Base-by-base conservation (phyloP, 116 monocot genomes). In the Zostera marina region DNA sequence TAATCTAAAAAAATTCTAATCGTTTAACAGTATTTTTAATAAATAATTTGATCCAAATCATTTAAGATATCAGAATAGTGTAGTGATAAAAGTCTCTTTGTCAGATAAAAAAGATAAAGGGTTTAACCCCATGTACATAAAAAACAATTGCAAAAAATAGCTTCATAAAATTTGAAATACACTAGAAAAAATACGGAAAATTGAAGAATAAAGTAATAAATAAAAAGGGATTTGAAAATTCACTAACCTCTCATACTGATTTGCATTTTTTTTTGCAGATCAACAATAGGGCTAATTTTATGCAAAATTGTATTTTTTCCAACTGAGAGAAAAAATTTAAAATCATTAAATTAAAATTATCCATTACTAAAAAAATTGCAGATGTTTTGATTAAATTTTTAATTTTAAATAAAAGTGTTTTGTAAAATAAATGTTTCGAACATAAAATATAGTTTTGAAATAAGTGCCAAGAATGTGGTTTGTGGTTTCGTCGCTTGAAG, bases 221-320 rank as follows among this genome's bases (percentile, higher is more conserved):
- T 39, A 55, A 25, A n/a, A 55, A 3, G 1, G 32, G 13, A 38
- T 53, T 2, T 4, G 8, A n/a, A 40, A 16, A 58, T 39, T 14
- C 17, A 19, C 42, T 58, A 13, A 58, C 58, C 58, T 42, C 42
- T 58, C 9, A 1, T 21, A 6, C 58, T 42, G 12, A 11, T 42
- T 9, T 58, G 40, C 39, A 5, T 42, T 20, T 0, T 17, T 14
- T 42, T 42, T 58, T 15, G 58, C 41, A 10, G 40, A 58, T 41
- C 5, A 8, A 16, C 9, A 19, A 14, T 4, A 58, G 58, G 17
- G 11, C 5, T 17, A 17, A 32, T 19, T 19, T 58, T 58, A 42
- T 58, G 58, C 58, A 58, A 58, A 38, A 17, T 42, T 0, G 9
- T 58, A 7, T 42, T 42, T 58, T 17, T 58, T n/a, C 11, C 15